These are phyloP conservation scores for Phytopythium chamaehyphon DNA, from an alignment of 352 stramenopile genomes.

Conservation along the genomic window DNA sequence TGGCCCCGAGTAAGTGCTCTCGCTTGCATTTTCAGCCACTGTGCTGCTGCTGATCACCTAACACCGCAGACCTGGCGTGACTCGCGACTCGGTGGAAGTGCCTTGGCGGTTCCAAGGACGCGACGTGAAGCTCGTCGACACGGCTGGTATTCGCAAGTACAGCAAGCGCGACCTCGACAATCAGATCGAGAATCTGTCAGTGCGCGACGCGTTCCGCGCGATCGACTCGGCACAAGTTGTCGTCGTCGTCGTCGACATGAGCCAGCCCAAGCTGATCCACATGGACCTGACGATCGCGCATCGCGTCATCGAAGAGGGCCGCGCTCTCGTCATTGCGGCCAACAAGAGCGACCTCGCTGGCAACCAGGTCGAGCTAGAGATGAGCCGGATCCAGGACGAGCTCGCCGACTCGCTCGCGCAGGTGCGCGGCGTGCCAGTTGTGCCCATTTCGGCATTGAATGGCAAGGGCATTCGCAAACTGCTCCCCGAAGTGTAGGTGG, in stretches of 20 bases:
- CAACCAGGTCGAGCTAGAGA: conserved; percentile 46
- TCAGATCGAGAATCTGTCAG: conserved; percentile 82
- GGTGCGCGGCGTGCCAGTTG: conserved; percentile 69
- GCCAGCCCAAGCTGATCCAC: conserved; percentile 75
- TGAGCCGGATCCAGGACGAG: conserved; percentile 67
- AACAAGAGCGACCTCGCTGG: conserved; percentile 74
- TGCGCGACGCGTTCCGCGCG: conserved; percentile 74
- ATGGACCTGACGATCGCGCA: conserved; percentile 85
- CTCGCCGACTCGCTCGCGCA: conserved; percentile 69
- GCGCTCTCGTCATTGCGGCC: conserved; percentile 62
- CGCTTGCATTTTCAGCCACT: too few species aligned
- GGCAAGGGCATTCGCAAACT: conserved; percentile 77
- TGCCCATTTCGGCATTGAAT: conserved; percentile 73
- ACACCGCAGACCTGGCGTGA: conserved; percentile 76
- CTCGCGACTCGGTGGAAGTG: conserved; percentile 78
- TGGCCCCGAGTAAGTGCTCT: conserved; percentile 62
- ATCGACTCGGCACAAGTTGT: conserved; percentile 81
- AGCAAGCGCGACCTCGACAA: conserved; percentile 82
- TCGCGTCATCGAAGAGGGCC: conserved; percentile 75
- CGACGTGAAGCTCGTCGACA: conserved; percentile 80
- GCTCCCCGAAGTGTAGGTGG: conserved; percentile 61
- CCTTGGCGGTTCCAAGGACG: conserved; percentile 69
- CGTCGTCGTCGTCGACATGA: conserved; percentile 82
- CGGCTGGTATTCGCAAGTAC: conserved; percentile 75
- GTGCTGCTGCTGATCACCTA: too few species aligned